These are phyloP conservation scores for Cystobasidium slooffiae DNA, from an alignment of 1,284 basidiomycete genomes.

Conservation along the genomic window DNA sequence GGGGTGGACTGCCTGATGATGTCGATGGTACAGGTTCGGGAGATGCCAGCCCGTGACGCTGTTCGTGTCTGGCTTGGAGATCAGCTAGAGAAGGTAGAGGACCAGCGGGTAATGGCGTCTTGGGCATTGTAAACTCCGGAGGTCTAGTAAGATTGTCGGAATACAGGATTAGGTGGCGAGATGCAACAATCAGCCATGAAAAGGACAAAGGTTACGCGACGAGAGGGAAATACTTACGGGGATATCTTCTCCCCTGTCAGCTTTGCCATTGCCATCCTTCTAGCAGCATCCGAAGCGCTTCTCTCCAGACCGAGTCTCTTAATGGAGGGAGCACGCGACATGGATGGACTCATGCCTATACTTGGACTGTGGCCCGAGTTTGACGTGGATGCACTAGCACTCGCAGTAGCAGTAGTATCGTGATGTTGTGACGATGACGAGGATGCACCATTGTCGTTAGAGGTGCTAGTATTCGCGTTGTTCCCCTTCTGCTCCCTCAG, in stretches of 20 bases:
- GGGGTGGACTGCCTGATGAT: background rate
- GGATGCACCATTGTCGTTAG: background rate
- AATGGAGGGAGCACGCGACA: constrained; percentile 14
- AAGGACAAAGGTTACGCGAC: constrained; percentile 1
- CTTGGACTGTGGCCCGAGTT: background rate
- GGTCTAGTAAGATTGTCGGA: background rate
- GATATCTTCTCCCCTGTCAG: constrained; percentile 48
- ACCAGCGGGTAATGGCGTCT: constrained; percentile 24
- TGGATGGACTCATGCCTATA: constrained; percentile 6
- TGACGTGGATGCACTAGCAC: background rate
- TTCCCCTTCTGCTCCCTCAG: constrained; percentile 10
- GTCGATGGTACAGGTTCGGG: constrained; percentile 16
- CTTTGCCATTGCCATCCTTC: constrained; percentile 51
- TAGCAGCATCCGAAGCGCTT: constrained; percentile 49
- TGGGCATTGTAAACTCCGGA: constrained; percentile 40
- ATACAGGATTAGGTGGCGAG: constrained; percentile 3
- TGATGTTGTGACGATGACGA: too few species aligned
- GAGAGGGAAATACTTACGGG: constrained; percentile 11
- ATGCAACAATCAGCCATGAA: background rate
- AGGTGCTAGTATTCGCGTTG: constrained; percentile 3
- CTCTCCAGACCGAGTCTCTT: constrained; percentile 47
- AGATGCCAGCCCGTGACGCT: constrained; percentile 43
- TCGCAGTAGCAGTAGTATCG: too few species aligned
- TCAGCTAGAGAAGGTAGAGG: constrained; percentile 47
- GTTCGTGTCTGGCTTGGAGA: constrained; percentile 43